phyloP scores from a whole-genome alignment of 306 rosid genomes.

The Morella rubra region DNA sequence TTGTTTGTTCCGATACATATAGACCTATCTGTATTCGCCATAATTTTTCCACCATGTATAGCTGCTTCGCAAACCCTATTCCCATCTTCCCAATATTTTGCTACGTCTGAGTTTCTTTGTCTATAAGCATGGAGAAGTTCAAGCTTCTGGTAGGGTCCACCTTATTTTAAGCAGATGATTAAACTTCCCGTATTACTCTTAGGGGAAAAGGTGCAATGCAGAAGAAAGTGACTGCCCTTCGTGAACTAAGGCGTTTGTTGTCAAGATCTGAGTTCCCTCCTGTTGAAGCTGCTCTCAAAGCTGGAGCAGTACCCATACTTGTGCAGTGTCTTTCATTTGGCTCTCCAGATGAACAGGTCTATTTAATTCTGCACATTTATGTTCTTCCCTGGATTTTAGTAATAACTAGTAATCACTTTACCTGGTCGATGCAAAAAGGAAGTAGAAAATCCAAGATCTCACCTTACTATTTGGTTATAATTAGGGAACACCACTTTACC shows the following conservation, averaged over 20 bases:
- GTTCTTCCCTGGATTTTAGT: background rate
- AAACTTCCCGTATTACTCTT: conserved; percentile 29
- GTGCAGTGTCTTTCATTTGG: conserved; percentile 95
- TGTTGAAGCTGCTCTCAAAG: conserved; percentile 72
- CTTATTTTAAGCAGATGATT: background rate
- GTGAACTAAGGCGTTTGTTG: conserved; percentile 73
- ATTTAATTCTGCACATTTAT: background rate
- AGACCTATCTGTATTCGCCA: background rate
- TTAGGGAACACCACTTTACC: background rate
- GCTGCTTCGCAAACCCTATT: background rate
- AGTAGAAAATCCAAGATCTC: background rate
- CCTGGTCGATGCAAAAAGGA: background rate
- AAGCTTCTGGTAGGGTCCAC: background rate
- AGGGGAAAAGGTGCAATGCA: conserved; percentile 93
- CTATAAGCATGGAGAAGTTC: background rate
- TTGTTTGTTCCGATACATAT: background rate
- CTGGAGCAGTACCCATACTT: conserved; percentile 74
- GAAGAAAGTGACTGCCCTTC: conserved; percentile 75
- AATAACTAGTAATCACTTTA: background rate
- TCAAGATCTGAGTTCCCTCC: conserved; percentile 93
- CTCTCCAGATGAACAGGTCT: conserved; percentile 92
- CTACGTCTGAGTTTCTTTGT: background rate
- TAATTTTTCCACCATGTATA: background rate
- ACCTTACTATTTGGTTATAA: background rate
- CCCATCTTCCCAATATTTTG: background rate